phyloP scores from a whole-genome alignment of 1,284 basidiomycete genomes.

The Cryptococcus jaspeensis region DNA sequence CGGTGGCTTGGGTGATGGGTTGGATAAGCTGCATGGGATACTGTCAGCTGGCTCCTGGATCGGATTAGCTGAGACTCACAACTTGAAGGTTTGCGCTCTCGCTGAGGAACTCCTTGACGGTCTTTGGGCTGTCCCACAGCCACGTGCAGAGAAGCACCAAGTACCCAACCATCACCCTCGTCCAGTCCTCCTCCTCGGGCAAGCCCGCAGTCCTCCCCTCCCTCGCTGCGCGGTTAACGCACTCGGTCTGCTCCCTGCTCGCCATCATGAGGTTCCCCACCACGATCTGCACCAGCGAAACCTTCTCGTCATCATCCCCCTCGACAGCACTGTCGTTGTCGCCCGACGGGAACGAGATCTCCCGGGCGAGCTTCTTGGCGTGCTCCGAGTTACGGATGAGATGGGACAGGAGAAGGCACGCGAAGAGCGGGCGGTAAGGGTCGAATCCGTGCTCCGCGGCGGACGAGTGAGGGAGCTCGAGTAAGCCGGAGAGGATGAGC shows the following conservation, averaged over 20 bases:
- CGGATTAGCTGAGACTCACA: conserved; percentile 61
- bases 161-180: conserved; percentile 82
- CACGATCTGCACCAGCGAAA: conserved; percentile 57
- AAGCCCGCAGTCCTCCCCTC: conserved; percentile 43
- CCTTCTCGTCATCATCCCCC: conserved; percentile 54
- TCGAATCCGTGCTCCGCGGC: conserved; percentile 46
- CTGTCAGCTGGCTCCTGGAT: conserved; percentile 1
- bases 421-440: conserved; percentile 57
- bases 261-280: conserved; percentile 66
- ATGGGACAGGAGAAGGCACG: conserved; percentile 56
- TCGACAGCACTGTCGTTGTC: conserved; percentile 36
- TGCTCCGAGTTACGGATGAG: conserved; percentile 58
- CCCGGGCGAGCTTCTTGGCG: conserved; percentile 57
- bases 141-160: conserved; percentile 80
- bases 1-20: conserved; percentile 85
- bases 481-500: conserved; percentile 55
- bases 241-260: conserved; percentile 55
- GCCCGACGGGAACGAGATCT: conserved; percentile 50
- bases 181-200: conserved; percentile 67
- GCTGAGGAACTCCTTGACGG: conserved; percentile 84
- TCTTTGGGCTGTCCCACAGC: conserved; percentile 93
- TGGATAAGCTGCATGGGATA: conserved; percentile 71
- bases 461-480: conserved; percentile 46
- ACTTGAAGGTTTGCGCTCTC: conserved; percentile 84
- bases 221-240: conserved; percentile 46